These are phyloP conservation scores for Singerocomus rubriflavus DNA, from an alignment of 1,284 basidiomycete species.

Conservation along the genomic window DNA sequence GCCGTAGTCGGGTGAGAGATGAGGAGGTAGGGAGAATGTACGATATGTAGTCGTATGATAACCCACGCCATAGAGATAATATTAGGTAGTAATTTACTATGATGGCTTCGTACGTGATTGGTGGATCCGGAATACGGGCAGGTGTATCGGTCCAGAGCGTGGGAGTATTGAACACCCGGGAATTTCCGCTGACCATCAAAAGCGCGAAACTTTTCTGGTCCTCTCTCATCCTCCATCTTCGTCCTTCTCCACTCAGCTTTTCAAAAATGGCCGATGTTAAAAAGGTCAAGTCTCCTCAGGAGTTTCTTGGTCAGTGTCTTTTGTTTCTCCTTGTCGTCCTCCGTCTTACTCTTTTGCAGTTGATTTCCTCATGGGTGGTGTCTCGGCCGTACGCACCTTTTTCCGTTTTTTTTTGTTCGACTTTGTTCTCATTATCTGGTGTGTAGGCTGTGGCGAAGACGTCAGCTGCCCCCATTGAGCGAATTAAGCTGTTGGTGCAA, in stretches of 20 bases:
- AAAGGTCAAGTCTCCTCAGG: slow-evolving; percentile 76
- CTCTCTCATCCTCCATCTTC: slow-evolving; percentile 37
- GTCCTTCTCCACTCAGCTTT: slow-evolving; percentile 49
- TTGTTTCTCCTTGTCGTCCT: background rate
- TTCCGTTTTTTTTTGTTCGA: background rate
- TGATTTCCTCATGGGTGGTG: slow-evolving; percentile 92
- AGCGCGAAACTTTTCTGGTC: slow-evolving; percentile 36
- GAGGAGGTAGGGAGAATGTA: slow-evolving; percentile 15
- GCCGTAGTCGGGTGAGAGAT: slow-evolving; percentile 23
- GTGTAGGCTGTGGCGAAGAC: slow-evolving; percentile 93
- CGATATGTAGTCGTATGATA: slow-evolving; percentile 19
- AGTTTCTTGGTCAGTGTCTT: slow-evolving; percentile 57
- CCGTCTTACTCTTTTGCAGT: slow-evolving; percentile 41
- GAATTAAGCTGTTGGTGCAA: slow-evolving; percentile 97
- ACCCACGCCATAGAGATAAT: slow-evolving; percentile 13
- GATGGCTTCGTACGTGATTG: slow-evolving; percentile 6
- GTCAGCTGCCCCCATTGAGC: slow-evolving; percentile 97
- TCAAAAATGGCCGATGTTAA: slow-evolving; percentile 75
- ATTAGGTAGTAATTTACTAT: slow-evolving; percentile 1
- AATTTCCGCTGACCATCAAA: slow-evolving; percentile 38
- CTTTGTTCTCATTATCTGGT: slow-evolving; percentile 11
- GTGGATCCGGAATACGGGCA: background rate
- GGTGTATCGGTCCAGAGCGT: slow-evolving; percentile 34
- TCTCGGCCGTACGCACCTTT: slow-evolving; percentile 69
- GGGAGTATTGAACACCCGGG: slow-evolving; percentile 38